Evolutionary conservation across 2,329 filamentous ascomycete species (phyloP).

Genomic region (Pseudohalonectria lignicola): DNA sequence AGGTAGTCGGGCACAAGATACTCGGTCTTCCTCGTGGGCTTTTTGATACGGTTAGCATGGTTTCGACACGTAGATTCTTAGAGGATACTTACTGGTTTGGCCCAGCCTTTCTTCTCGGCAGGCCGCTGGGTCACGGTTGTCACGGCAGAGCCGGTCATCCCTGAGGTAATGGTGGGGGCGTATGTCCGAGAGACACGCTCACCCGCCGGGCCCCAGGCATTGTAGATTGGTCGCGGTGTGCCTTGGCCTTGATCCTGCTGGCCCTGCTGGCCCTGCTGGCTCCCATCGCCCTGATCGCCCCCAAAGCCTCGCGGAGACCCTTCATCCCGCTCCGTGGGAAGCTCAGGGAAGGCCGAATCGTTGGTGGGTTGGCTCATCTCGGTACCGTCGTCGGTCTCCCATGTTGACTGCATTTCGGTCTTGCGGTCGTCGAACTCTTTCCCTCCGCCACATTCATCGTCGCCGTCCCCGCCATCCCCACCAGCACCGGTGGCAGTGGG

Average conservation of each 20-base stretch:
- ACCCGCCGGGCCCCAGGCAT: slow-evolving; percentile 12
- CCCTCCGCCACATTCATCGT: background rate
- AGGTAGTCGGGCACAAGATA: background rate
- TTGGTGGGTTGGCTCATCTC: too few relatives aligned
- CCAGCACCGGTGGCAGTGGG: too few relatives aligned
- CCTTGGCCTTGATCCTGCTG: background rate
- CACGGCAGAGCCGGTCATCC: background rate
- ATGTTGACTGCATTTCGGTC: too few relatives aligned
- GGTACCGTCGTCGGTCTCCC: background rate
- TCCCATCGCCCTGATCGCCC: too few relatives aligned
- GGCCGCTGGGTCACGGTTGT: background rate
- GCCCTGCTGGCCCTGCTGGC: background rate
- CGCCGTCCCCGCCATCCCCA: background rate
- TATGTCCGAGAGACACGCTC: slow-evolving; percentile 1
- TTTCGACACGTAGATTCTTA: too few relatives aligned
- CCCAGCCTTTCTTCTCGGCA: background rate
- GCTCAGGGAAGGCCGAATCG: too few relatives aligned
- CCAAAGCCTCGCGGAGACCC: too few relatives aligned
- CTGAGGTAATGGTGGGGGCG: background rate
- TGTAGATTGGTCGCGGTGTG: slow-evolving; percentile 5
- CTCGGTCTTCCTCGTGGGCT: background rate
- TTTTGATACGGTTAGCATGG: too few relatives aligned
- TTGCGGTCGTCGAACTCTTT: background rate
- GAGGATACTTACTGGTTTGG: background rate
- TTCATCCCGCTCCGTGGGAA: background rate